Evolutionary conservation across 1,284 basidiomycete genomes (phyloP), one percentile per base, ranked within the genome.

Genomic region (Uromyces viciae-fabae): DNA sequence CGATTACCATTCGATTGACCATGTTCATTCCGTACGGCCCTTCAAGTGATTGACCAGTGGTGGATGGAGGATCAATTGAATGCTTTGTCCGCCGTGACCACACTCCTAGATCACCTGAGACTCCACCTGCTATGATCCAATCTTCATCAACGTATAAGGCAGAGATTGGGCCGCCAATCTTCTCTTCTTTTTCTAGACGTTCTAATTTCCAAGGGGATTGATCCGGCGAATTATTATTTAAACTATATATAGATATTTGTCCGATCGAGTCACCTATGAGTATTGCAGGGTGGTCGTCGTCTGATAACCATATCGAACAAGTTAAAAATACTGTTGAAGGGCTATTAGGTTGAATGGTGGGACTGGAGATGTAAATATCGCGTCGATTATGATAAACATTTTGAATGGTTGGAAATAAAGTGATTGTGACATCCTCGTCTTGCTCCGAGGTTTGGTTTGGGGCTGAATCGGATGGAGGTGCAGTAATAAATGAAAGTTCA

Each of bases 91-190:
- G 28, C 36, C 74, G 54, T 5, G 19, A 3, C 74, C 74, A 75
- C 14, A 75, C 43, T 33, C 74, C 74, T 33, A 75, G 43, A 46
- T 75, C 74, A 31, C 74, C 74, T 40, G 42, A 75, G 43, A 75
- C 60, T 33, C 56, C 74, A n/a, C 74, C 74, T 42, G 74, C 74
- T 40, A 75, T 17, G 40, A 75, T 38, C 74, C 74, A 75, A 1
- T 62, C 25, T 40, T 62, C 56, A 75, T 75, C 74, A 54, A 58
- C 74, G 49, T 75, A 75, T 25, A 75, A 43, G 0, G 74, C 74
- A n/a, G 40, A 75, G 58, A 75, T 17, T 40, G 74, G 74, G 28
- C 74, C 74, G 17, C 28, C 58, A 33, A 75, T 36, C 28, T 19
- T 31, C 38, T 75, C 74, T 58, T 28, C 15, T 33, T 75, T 58